These are phyloP conservation scores for Pyrenopolyporus hunteri DNA, from an alignment of 495 filamentous ascomycete genomes.

Conservation along the genomic window DNA sequence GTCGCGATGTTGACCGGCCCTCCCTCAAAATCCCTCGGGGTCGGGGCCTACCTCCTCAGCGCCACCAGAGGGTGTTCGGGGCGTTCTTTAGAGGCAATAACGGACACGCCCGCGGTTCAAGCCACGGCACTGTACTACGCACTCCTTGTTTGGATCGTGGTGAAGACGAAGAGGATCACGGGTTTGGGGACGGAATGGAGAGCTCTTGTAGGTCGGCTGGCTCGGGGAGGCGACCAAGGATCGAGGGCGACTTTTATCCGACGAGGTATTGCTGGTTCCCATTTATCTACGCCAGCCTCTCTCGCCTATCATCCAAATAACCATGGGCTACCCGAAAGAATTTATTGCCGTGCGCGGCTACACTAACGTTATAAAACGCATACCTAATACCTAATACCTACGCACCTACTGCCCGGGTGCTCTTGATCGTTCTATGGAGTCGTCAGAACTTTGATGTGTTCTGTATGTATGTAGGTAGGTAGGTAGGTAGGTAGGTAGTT, in stretches of 20 bases:
- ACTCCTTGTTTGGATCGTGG: no score
- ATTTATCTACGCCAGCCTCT: background rate
- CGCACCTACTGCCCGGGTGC: no score
- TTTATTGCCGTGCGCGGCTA: constrained; percentile 19
- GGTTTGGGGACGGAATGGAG: no score
- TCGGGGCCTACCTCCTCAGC: constrained; percentile 16
- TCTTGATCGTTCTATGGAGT: no score
- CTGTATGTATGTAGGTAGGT: background rate
- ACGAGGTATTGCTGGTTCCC: background rate
- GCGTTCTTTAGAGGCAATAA: background rate
- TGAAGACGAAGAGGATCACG: no score
- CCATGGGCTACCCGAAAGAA: background rate
- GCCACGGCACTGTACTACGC: no score
- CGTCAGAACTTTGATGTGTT: constrained; percentile 37
- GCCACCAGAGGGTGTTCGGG: constrained; percentile 3
- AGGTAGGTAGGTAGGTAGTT: no score
- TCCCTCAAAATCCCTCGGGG: constrained; percentile 18
- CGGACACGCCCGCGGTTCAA: background rate
- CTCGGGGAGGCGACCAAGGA: no score
- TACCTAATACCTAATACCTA: no score
- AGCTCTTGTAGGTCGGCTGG: background rate
- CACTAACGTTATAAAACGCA: no score
- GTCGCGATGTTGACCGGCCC: constrained; percentile 10
- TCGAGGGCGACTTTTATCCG: background rate
- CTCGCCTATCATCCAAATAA: constrained; percentile 11